phyloP scores from a whole-genome alignment of 441 rosid species.

The Gossypium schwendimanii region DNA sequence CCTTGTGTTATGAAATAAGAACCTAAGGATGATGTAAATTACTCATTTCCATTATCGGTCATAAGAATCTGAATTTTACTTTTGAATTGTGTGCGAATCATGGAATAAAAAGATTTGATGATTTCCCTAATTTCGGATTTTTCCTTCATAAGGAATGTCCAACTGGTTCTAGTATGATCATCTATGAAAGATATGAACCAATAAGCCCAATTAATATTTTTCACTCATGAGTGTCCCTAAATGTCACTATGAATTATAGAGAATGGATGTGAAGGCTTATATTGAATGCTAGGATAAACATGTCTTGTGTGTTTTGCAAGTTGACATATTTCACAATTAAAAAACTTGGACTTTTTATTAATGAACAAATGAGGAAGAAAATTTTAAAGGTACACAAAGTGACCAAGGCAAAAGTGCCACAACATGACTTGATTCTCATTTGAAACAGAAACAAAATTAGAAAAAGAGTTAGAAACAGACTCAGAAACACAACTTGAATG shows the following conservation, averaged over 20 bases:
- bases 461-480: neutral
- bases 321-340: neutral
- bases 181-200: neutral
- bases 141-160: neutral
- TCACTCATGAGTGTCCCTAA: neutral
- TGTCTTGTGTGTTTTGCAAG: neutral
- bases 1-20: neutral
- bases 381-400: neutral
- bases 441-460: neutral
- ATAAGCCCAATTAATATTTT: neutral
- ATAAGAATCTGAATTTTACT: neutral
- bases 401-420: neutral
- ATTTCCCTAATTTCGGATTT: neutral
- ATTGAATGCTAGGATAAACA: neutral
- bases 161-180: neutral
- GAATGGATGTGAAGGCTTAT: neutral
- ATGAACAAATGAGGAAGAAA: neutral
- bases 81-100: neutral
- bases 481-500: neutral
- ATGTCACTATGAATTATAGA: neutral
- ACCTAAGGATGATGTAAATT: neutral
- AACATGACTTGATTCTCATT: neutral
- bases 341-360: neutral
- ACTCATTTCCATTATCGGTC: neutral
- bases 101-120: neutral